These are phyloP conservation scores for Piedraia hortae DNA, from an alignment of 2,329 filamentous ascomycete species.

Conservation along the genomic window DNA sequence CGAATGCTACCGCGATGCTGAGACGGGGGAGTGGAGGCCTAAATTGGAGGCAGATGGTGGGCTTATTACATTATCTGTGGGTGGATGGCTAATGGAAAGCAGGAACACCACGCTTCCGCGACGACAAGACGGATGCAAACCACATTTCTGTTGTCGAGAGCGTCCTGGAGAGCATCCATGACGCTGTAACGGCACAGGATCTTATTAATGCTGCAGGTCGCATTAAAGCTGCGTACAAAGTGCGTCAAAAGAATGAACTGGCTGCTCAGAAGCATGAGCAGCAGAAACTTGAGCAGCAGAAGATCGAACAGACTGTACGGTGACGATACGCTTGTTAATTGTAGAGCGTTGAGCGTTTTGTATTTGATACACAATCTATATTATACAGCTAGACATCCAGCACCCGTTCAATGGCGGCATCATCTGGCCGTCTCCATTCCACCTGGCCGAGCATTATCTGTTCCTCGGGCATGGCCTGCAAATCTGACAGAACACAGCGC, in stretches of 20 bases:
- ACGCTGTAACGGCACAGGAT: conserved; percentile 61
- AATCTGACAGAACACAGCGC: conserved; percentile 25
- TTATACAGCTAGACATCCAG: no score
- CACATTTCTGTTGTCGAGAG: conserved; percentile 61
- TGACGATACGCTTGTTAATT: no score
- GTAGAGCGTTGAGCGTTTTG: no score
- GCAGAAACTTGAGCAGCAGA: conserved; percentile 2
- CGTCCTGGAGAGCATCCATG: conserved; percentile 70
- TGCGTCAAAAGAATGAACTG: conserved; percentile 7
- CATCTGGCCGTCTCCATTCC: conserved; percentile 12
- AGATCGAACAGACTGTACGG: no score
- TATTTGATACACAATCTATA: no score
- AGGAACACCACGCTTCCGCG: conserved; percentile 46
- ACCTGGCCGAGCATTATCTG: conserved; percentile 22
- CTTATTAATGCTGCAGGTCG: conserved; percentile 37
- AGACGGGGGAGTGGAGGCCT: conserved; percentile 48
- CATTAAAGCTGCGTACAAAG: conserved; percentile 66
- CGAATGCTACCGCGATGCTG: conserved; percentile 59
- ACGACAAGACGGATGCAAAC: conserved; percentile 81
- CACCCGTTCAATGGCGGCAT: neutral
- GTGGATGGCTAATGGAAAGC: no score
- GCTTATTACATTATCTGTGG: no score
- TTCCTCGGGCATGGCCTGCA: conserved; percentile 27
- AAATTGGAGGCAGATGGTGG: conserved; percentile 20
- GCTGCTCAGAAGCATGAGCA: conserved; percentile 3